phyloP scores from a whole-genome alignment of 1,139 yeast genomes.

The Candida labiduridarum region DNA sequence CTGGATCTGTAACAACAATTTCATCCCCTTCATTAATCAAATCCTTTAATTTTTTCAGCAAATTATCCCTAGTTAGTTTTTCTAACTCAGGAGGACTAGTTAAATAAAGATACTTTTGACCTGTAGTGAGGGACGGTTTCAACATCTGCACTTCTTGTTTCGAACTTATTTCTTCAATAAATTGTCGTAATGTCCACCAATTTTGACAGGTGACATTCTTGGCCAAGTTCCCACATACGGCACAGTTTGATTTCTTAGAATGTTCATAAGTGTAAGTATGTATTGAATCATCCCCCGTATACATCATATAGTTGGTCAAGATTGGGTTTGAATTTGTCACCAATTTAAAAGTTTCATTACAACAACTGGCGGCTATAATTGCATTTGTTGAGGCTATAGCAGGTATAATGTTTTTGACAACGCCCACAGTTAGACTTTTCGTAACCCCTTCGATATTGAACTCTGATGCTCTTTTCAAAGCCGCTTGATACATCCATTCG shows the following conservation, averaged over 20 bases:
- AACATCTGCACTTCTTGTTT: conserved; percentile 45
- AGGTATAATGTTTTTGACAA: conserved; percentile 89
- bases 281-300: conserved; percentile 76
- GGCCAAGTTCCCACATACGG: conserved; percentile 68
- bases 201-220: conserved; percentile 33
- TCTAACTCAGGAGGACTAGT: conserved; percentile 55
- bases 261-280: conserved; percentile 74
- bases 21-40: conserved; percentile 52
- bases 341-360: conserved; percentile 83
- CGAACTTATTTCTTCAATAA: conserved; percentile 42
- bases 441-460: conserved; percentile 79
- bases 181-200: conserved; percentile 50
- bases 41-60: conserved; percentile 34
- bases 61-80: conserved; percentile 50
- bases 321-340: conserved; percentile 69
- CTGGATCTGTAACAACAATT: conserved; percentile 58
- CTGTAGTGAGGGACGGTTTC: conserved; percentile 54
- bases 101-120: conserved; percentile 47
- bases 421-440: conserved; percentile 73
- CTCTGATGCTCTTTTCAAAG: conserved; percentile 59
- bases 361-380: conserved; percentile 86
- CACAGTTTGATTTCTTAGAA: conserved; percentile 61
- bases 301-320: conserved; percentile 83
- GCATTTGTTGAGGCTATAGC: conserved; percentile 96
- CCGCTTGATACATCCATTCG: conserved; percentile 60